A percentile compares a stretch with the other conserved stretches of the same genome.
Conservation (phyloP, 306 rosid genomes). For the Hippophae gyantsensis region DNA sequence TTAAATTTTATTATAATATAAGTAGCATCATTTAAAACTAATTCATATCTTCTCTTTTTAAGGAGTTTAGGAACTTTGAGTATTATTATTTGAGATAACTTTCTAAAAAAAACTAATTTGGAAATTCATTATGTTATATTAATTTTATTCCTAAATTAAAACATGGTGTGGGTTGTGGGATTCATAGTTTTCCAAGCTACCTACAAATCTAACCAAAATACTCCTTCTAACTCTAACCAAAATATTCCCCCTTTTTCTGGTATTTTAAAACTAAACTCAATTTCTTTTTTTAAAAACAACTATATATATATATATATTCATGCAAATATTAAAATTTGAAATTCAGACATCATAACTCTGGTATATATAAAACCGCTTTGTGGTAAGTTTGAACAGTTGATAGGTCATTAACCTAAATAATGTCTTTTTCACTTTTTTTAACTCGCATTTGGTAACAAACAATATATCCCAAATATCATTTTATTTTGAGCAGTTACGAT, state of each 20-base stretch:
- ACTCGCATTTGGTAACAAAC: slow-evolving; percentile 24
- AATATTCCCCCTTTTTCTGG: neutral
- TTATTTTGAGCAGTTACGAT: slow-evolving; percentile 7
- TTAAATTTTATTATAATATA: too few species aligned
- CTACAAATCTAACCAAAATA: neutral
- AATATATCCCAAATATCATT: slow-evolving; percentile 9
- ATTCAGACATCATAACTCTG: too few species aligned
- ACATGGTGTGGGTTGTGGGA: too few species aligned
- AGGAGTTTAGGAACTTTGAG: too few species aligned
- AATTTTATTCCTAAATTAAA: too few species aligned
- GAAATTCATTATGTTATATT: too few species aligned
- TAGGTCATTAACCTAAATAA: slow-evolving; percentile 2
- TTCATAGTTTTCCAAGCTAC: neutral
- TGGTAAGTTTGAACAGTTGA: slow-evolving; percentile 5
- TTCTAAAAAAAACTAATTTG: too few species aligned
- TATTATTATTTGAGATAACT: too few species aligned
- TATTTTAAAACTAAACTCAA: neutral
- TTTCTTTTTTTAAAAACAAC: neutral
- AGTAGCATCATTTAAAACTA: too few species aligned
- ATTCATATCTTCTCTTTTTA: too few species aligned
- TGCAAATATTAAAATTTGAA: neutral
- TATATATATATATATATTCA: neutral
- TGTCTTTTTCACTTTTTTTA: slow-evolving; percentile 26
- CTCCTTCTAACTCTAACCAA: neutral
- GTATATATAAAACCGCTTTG: too few species aligned